Conservation (phyloP, 129 eudicot genomes). For the Helianthus tuberosus region DNA sequence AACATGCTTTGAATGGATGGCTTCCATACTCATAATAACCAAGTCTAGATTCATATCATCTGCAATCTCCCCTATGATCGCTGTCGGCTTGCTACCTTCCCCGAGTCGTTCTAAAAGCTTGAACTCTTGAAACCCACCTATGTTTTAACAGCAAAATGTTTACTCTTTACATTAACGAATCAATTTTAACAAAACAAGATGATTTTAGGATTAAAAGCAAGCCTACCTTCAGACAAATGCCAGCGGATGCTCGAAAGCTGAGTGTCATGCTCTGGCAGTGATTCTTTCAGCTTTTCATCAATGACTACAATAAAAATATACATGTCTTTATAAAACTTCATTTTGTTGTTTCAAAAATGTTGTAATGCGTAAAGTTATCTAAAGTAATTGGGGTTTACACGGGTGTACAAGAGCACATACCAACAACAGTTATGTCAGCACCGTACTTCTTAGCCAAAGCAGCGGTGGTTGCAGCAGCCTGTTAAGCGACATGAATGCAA, state of each 20-base stretch:
- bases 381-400: neutral
- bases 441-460: constrained; percentile 98
- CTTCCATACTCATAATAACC: constrained; percentile 98
- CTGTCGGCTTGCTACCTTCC: constrained; percentile 90
- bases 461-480: constrained; percentile 94
- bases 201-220: neutral
- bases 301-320: constrained; percentile 60
- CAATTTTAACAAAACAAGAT: constrained; percentile 1
- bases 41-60: constrained; percentile 87
- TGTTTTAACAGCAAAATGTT: neutral
- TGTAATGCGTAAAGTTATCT: constrained; percentile 1
- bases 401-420: constrained; percentile 42
- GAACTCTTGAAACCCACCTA: constrained; percentile 92
- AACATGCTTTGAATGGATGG: constrained; percentile 94
- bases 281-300: constrained; percentile 86
- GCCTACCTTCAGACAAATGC: constrained; percentile 95
- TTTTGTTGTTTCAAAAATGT: neutral
- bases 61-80: constrained; percentile 95
- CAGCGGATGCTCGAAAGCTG: constrained; percentile 89
- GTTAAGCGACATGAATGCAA: constrained; percentile 12
- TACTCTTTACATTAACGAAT: neutral
- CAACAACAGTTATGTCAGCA: constrained; percentile 93
- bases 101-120: constrained; percentile 91
- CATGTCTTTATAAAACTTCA: constrained; percentile 1
- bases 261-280: constrained; percentile 75